Conservation (phyloP, 139 green algal species). For the Coelastrella sp. region DNA sequence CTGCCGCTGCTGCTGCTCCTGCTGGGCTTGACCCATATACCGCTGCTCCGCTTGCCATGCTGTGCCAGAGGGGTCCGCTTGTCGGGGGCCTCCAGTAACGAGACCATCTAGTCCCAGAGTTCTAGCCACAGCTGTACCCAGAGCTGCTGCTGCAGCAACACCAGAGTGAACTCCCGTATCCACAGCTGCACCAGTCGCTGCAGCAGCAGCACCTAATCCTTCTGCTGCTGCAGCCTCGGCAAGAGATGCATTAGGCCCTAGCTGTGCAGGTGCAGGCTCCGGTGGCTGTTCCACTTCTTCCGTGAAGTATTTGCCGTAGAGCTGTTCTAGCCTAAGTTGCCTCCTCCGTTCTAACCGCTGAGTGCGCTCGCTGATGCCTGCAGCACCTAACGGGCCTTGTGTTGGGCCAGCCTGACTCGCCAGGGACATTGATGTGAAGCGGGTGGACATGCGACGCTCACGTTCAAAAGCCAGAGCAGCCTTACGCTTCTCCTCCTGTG, state of each 20-base stretch:
- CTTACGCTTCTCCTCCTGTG: not conserved
- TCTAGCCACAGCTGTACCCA: no score
- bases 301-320: not conserved
- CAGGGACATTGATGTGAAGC: not conserved
- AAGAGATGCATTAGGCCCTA: not conserved
- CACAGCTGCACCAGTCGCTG: not conserved
- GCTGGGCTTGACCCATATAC: no score
- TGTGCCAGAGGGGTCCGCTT: no score
- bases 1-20: no score
- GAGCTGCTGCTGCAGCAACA: no score
- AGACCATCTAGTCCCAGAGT: no score
- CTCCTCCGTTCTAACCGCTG: not conserved
- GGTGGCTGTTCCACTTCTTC: not conserved
- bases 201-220: no score
- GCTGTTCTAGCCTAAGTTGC: not conserved
- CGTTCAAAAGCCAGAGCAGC: conserved; percentile 6
- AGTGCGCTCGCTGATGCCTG: not conserved
- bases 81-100: no score
- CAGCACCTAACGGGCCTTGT: not conserved
- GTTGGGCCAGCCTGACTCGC: not conserved
- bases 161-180: no score
- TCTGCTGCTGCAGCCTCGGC: not conserved
- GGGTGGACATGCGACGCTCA: not conserved
- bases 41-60: no score
- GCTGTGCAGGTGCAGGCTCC: not conserved